Evolutionary conservation across 306 rosid species (phyloP).

Genomic region (Canavalia ensiformis): DNA sequence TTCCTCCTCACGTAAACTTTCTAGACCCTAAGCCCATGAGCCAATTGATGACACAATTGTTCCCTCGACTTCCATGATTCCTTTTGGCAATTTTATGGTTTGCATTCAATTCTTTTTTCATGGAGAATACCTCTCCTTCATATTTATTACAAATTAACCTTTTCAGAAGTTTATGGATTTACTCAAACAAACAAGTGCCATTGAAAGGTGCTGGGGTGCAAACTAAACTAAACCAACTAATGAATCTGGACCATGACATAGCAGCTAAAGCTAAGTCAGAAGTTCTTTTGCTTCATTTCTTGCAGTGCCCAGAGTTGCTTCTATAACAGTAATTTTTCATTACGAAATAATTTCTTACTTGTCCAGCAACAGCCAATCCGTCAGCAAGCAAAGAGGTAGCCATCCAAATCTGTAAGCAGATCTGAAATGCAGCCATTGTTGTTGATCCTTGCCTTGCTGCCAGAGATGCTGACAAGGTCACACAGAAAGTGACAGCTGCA

Average conservation of each 20-base stretch:
- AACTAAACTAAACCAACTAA: neutral
- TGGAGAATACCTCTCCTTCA: neutral
- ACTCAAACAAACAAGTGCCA: neutral
- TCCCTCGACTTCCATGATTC: neutral
- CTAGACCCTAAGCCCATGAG: too few species aligned
- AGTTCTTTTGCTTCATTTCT: neutral
- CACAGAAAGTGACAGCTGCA: constrained; percentile 84
- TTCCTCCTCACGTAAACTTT: too few species aligned
- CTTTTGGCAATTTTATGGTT: neutral
- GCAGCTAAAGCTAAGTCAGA: neutral
- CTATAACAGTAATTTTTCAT: neutral
- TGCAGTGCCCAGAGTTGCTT: neutral
- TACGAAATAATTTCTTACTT: constrained; percentile 56
- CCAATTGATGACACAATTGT: too few species aligned
- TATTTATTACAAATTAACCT: neutral
- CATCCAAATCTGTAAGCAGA: constrained; percentile 94
- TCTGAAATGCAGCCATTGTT: constrained; percentile 90
- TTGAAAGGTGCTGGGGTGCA: neutral
- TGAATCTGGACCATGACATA: neutral
- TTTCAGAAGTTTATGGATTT: neutral
- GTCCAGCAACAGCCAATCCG: constrained; percentile 94
- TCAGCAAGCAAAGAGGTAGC: constrained; percentile 87
- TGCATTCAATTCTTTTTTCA: neutral
- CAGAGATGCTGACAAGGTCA: constrained; percentile 82
- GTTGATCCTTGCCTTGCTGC: constrained; percentile 87